Evolutionary conservation across 768 basidiomycete genomes (phyloP).

Genomic region (Kwoniella bestiolae): DNA sequence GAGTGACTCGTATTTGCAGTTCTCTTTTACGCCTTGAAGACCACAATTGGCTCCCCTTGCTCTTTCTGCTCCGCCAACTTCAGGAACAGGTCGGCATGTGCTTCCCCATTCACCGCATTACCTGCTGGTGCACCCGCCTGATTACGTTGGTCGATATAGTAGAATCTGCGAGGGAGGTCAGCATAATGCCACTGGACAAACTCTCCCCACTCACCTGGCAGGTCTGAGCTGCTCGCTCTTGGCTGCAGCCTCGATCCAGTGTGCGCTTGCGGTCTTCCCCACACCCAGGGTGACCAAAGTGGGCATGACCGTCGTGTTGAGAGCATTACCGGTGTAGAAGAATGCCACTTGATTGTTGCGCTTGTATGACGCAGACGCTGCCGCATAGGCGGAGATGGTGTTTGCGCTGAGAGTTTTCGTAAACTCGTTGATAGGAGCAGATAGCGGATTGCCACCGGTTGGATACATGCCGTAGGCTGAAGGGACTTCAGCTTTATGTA

Average conservation of each 20-base stretch:
- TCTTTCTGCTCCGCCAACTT: slow-evolving; percentile 6
- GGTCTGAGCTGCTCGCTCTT: slow-evolving; percentile 7
- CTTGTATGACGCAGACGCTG: not conserved
- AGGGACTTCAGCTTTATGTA: too few species aligned
- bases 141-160: slow-evolving; percentile 6
- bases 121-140: not conserved
- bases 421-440: not conserved
- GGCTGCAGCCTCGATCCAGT: slow-evolving; percentile 6
- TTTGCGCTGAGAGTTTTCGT: not conserved
- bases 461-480: not conserved
- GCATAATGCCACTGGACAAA: not conserved
- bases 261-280: not conserved
- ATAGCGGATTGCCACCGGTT: not conserved
- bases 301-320: not conserved
- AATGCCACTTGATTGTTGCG: slow-evolving; percentile 1
- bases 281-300: not conserved
- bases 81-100: slow-evolving; percentile 11
- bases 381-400: slow-evolving; percentile 2
- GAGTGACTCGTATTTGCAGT: too few species aligned
- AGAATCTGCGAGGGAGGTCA: not conserved
- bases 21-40: not conserved
- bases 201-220: slow-evolving; percentile 4
- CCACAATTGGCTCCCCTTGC: slow-evolving; percentile 9
- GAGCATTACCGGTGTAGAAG: slow-evolving; percentile 12
- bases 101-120: slow-evolving; percentile 7